phyloP scores from a whole-genome alignment of 495 filamentous ascomycete species.

The Penicillium steckii region DNA sequence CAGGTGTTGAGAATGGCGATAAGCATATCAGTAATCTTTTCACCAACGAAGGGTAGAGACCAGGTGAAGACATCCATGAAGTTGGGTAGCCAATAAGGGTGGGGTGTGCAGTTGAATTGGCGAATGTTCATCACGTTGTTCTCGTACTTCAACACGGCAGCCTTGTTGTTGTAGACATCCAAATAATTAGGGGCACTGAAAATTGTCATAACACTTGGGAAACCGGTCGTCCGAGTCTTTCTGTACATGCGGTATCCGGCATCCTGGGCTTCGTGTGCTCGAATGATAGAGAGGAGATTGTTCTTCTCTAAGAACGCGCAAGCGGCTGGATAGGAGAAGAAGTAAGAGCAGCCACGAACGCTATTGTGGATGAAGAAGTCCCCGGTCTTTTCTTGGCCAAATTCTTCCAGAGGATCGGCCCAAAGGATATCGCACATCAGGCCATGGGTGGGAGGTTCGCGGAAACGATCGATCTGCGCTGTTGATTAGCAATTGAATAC shows the following conservation, averaged over 20 bases:
- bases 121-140: conserved; percentile 99
- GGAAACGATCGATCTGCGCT: conserved; percentile 89
- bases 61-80: conserved; percentile 99
- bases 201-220: conserved; percentile 99
- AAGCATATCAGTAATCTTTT: conserved; percentile 99
- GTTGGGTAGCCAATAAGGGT: conserved; percentile 98
- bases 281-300: conserved; percentile 94
- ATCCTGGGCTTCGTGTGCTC: conserved; percentile 98
- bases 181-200: conserved; percentile 99
- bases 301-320: conserved; percentile 99
- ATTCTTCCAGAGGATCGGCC: conserved; percentile 98
- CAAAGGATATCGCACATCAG: conserved; percentile 99
- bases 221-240: conserved; percentile 95
- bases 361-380: conserved; percentile 98
- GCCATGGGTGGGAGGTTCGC: conserved; percentile 94
- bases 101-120: conserved; percentile 98
- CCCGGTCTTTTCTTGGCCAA: conserved; percentile 95
- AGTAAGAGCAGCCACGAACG: conserved; percentile 97
- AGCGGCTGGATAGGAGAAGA: conserved; percentile 98
- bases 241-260: conserved; percentile 99
- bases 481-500: neutral
- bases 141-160: conserved; percentile 96
- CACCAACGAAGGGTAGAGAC: conserved; percentile 97
- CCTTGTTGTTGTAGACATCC: conserved; percentile 99
- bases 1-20: conserved; percentile 97